Evolutionary conservation across 2,329 filamentous ascomycete species (phyloP).

Genomic region (Curvularia verruculosa): DNA sequence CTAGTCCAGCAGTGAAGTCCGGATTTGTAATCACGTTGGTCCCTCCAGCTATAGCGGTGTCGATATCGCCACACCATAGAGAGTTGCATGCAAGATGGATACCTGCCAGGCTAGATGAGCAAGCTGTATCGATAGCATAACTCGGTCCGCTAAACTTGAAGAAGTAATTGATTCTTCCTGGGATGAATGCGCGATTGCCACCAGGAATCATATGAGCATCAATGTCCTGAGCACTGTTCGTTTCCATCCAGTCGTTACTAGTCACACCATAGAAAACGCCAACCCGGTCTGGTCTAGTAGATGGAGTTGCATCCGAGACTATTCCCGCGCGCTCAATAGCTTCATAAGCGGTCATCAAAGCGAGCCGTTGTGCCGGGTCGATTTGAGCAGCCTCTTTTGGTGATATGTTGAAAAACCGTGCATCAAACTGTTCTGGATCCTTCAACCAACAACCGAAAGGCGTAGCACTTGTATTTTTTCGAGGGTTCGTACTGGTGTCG

Average conservation of each 20-base stretch:
- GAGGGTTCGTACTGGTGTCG: conserved; percentile 19
- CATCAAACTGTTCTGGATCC: conserved; percentile 25
- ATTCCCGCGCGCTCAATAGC: conserved; percentile 29
- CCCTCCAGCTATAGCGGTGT: conserved; percentile 32
- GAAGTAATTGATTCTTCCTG: conserved; percentile 51
- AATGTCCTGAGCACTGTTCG: conserved; percentile 14
- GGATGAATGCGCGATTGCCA: conserved; percentile 52
- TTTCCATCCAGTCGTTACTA: conserved; percentile 35
- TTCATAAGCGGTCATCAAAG: conserved; percentile 32
- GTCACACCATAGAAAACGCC: conserved; percentile 42
- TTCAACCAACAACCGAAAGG: conserved; percentile 29
- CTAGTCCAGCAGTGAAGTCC: conserved; percentile 53
- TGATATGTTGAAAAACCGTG: conserved; percentile 38
- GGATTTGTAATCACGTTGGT: conserved; percentile 33
- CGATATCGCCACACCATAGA: conserved; percentile 21
- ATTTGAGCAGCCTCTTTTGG: conserved; percentile 29
- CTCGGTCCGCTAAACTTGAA: conserved; percentile 52
- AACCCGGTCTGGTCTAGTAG: conserved; percentile 37
- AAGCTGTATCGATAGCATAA: conserved; percentile 45
- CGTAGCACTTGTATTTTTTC: conserved; percentile 22
- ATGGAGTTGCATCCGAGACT: conserved; percentile 35
- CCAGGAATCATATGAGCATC: conserved; percentile 54
- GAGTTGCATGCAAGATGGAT: conserved; percentile 35
- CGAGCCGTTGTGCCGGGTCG: conserved; percentile 35
- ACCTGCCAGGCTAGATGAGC: conserved; percentile 26